A percentile compares a stretch with the other conserved stretches of the same genome.
phyloP scores from a whole-genome alignment of 78 protist genomes.

The Chrysochromulina tobinii region DNA sequence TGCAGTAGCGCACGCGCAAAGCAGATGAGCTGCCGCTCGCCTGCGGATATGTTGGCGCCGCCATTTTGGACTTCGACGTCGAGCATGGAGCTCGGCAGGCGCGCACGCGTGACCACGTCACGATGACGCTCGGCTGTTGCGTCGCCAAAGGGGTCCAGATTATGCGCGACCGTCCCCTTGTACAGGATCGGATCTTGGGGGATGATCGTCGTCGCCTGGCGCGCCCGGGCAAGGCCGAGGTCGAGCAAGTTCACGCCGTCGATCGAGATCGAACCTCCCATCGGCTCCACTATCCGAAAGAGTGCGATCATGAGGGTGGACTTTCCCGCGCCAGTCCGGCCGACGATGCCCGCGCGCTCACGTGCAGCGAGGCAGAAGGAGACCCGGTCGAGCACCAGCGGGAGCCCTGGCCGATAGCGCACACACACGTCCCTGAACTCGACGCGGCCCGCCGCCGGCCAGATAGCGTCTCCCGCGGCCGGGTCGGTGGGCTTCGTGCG shows the following conservation, averaged over 20 bases:
- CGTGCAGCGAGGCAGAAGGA: not conserved
- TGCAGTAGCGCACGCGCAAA: slow-evolving; percentile 91
- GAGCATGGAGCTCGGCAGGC: not conserved
- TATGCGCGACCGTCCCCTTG: slow-evolving; percentile 74
- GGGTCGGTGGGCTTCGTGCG: not conserved
- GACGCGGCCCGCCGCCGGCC: slow-evolving; percentile 38
- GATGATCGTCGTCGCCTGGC: slow-evolving; percentile 83
- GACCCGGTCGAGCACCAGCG: slow-evolving; percentile 7
- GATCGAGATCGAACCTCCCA: slow-evolving; percentile 50
- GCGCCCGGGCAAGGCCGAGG: slow-evolving; percentile 64
- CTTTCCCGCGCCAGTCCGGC: slow-evolving; percentile 66
- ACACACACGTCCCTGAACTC: not conserved
- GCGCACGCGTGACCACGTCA: not conserved
- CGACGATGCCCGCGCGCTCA: slow-evolving; percentile 50
- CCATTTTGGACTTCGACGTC: slow-evolving; percentile 28
- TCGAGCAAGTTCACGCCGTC: slow-evolving; percentile 65
- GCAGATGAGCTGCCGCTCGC: slow-evolving; percentile 92
- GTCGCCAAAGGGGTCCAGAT: slow-evolving; percentile 82
- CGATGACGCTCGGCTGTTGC: not conserved
- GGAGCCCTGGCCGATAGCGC: slow-evolving; percentile 55
- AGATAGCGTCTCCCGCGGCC: not conserved
- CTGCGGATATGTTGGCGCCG: slow-evolving; percentile 78
- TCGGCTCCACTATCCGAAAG: slow-evolving; percentile 32
- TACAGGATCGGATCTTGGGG: slow-evolving; percentile 91
- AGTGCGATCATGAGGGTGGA: slow-evolving; percentile 30